These are phyloP conservation scores for Heritiera littoralis DNA, from an alignment of 345 rosid species.

Conservation along the genomic window DNA sequence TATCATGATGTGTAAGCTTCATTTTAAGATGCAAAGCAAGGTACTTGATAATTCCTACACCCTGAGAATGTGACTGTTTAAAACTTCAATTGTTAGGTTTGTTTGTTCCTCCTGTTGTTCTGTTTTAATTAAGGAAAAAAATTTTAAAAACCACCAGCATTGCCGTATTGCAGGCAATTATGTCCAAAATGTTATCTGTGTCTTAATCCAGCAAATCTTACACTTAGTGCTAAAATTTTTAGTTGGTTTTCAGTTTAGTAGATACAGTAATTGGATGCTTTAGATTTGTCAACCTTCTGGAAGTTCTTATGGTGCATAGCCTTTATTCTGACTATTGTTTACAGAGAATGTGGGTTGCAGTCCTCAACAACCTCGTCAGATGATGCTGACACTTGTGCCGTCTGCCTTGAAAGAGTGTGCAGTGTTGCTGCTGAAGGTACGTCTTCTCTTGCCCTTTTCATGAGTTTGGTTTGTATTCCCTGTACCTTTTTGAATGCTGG, in stretches of 20 bases:
- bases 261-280: background rate
- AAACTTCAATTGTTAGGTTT: background rate
- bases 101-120: background rate
- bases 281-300: background rate
- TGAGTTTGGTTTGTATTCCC: background rate
- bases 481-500: background rate
- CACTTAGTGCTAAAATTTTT: background rate
- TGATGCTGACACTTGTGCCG: slow-evolving; percentile 87
- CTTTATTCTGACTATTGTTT: slow-evolving; percentile 17
- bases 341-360: slow-evolving; percentile 85
- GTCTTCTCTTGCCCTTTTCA: slow-evolving; percentile 15
- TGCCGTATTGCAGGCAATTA: background rate
- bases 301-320: background rate
- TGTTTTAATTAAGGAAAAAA: background rate
- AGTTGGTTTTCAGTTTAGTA: background rate
- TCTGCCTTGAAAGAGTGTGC: slow-evolving; percentile 89
- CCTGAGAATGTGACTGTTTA: background rate
- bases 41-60: background rate
- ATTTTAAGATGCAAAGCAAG: background rate
- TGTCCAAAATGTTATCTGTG: background rate
- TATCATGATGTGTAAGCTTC: background rate
- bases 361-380: slow-evolving; percentile 53
- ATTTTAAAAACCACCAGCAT: background rate
- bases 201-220: background rate
- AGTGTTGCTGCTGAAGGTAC: slow-evolving; percentile 94